Evolutionary conservation across 169 alveolate species (phyloP).

Genomic region (Perkinsus marinus): DNA sequence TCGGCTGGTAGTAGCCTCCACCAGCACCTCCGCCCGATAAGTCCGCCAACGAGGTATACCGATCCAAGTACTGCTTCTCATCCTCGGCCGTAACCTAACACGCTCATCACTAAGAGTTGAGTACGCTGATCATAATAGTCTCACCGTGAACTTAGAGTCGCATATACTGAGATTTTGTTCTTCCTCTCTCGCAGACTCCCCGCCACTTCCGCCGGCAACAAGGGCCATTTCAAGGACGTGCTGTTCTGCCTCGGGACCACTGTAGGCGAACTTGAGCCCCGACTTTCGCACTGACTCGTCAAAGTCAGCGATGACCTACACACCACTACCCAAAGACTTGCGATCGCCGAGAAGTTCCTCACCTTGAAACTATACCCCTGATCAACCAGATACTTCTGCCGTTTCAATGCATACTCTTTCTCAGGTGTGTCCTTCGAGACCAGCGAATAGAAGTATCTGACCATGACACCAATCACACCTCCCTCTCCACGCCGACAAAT

Average conservation of each 20-base stretch:
- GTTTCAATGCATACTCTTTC: conserved; percentile 85
- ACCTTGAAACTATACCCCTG: conserved; percentile 49
- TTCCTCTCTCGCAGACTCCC: not conserved
- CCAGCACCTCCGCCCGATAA: not conserved
- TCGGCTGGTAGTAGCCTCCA: not conserved
- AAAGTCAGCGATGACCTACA: not conserved
- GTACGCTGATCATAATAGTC: not conserved
- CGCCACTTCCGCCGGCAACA: not conserved
- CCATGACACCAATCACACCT: conserved; percentile 40
- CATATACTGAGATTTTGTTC: not conserved
- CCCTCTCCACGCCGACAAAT: not conserved
- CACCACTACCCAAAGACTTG: not conserved
- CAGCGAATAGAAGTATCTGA: conserved; percentile 92
- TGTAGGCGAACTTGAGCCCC: not conserved
- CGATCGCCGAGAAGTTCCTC: no score
- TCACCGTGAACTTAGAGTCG: not conserved
- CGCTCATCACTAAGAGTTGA: not conserved
- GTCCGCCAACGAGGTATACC: not conserved
- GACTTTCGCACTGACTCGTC: not conserved
- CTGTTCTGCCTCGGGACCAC: not conserved
- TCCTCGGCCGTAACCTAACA: not conserved
- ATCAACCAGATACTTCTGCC: conserved; percentile 92
- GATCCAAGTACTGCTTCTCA: not conserved
- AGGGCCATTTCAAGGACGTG: not conserved
- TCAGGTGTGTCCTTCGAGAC: conserved; percentile 94